A percentile compares a stretch with the other conserved stretches of the same genome.
phyloP scores from a whole-genome alignment of 2,329 filamentous ascomycete species.

The Paecilomyces formosus region DNA sequence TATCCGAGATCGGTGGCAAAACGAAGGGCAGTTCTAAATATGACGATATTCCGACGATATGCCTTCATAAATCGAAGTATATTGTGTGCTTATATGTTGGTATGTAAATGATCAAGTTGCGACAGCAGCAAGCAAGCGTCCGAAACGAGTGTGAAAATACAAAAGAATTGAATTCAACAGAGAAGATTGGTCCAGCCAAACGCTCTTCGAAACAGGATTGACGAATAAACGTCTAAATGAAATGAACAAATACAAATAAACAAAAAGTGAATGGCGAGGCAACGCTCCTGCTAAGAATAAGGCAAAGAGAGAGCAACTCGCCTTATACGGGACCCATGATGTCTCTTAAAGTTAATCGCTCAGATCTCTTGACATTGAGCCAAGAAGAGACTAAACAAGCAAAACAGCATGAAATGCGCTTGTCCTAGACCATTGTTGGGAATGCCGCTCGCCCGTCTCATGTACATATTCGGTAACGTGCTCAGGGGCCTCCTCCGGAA shows the following conservation, averaged over 20 bases:
- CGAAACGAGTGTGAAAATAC: background rate
- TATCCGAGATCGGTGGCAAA: background rate
- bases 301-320: background rate
- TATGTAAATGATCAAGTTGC: background rate
- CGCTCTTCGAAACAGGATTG: background rate
- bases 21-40: background rate
- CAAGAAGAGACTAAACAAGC: background rate
- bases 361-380: background rate
- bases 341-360: background rate
- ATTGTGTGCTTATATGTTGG: background rate
- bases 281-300: background rate
- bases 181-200: background rate
- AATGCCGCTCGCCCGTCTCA: background rate
- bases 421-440: background rate
- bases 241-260: background rate
- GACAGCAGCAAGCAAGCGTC: background rate
- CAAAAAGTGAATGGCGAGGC: background rate
- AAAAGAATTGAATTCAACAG: background rate
- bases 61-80: background rate
- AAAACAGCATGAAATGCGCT: background rate
- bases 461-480: background rate
- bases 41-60: background rate
- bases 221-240: background rate
- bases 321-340: background rate
- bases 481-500: background rate